Conservation (phyloP, 2,329 filamentous ascomycete genomes). For the Neocucurbitaria cava region DNA sequence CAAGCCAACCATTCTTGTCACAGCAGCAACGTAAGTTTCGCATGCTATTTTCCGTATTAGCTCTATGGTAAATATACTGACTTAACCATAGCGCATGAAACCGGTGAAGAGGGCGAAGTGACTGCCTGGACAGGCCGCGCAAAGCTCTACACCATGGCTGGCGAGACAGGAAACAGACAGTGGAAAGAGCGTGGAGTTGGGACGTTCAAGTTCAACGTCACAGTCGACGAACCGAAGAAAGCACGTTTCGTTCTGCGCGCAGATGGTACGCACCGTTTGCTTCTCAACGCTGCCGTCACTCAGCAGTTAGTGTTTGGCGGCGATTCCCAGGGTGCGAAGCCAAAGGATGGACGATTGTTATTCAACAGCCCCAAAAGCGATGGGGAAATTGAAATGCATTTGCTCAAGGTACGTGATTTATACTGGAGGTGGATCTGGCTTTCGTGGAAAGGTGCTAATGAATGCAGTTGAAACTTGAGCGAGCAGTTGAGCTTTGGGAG, state of each 20-base stretch:
- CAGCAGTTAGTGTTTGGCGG: constrained; percentile 82
- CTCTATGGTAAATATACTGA: constrained; percentile 16
- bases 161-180: constrained; percentile 60
- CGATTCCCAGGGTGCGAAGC: constrained; percentile 66
- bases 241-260: constrained; percentile 88
- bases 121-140: constrained; percentile 78
- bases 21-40: constrained; percentile 57
- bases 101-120: constrained; percentile 83
- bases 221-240: constrained; percentile 48
- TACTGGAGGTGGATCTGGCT: background rate
- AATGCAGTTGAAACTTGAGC: constrained; percentile 27
- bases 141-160: constrained; percentile 82
- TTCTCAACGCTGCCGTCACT: constrained; percentile 83
- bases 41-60: background rate
- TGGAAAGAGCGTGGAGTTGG: constrained; percentile 93
- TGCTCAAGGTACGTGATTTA: constrained; percentile 61
- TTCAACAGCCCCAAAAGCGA: constrained; percentile 64
- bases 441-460: constrained; percentile 9
- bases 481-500: constrained; percentile 33
- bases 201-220: constrained; percentile 78
- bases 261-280: constrained; percentile 84
- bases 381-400: constrained; percentile 60
- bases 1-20: constrained; percentile 52
- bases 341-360: constrained; percentile 73
- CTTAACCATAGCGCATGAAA: constrained; percentile 67